A percentile compares a stretch with the other conserved stretches of the same genome.
These are phyloP conservation scores for Dacryopinax primogenitus DNA, from an alignment of 768 basidiomycete species.

Conservation along the genomic window DNA sequence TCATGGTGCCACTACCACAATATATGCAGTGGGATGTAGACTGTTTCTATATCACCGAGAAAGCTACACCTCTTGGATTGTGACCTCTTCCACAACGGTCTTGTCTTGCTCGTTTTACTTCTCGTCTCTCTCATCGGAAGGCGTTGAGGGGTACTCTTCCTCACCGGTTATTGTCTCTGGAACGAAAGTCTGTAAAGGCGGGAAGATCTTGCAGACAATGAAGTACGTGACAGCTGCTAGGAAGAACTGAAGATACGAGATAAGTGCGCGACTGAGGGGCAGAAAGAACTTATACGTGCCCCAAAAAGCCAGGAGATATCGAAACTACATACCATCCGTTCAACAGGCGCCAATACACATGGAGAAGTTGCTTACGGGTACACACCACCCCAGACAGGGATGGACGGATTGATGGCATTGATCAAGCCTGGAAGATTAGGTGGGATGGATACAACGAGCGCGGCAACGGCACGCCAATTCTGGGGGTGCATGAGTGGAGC, in stretches of 20 bases:
- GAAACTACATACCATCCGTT: slow-evolving; percentile 20
- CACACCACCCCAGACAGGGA: slow-evolving; percentile 45
- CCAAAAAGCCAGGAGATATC: slow-evolving; percentile 68
- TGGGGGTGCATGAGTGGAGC: slow-evolving; percentile 20
- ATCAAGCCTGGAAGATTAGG: slow-evolving; percentile 69
- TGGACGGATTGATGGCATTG: slow-evolving; percentile 51
- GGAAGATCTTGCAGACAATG: background rate
- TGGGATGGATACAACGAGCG: slow-evolving; percentile 53
- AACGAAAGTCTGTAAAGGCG: background rate
- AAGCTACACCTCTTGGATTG: background rate
- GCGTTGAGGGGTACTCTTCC: background rate
- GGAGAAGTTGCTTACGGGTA: slow-evolving; percentile 30
- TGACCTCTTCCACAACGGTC: background rate
- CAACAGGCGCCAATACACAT: background rate
- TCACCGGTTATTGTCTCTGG: background rate
- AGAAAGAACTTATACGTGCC: slow-evolving; percentile 31
- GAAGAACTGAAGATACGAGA: background rate
- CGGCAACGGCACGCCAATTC: slow-evolving; percentile 72
- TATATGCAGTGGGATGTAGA: no score
- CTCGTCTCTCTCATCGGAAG: background rate
- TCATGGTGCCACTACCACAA: background rate
- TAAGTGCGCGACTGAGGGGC: background rate
- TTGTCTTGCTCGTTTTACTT: background rate
- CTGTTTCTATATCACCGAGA: background rate
- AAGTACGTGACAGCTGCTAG: background rate